These are phyloP conservation scores for Penicillium herquei DNA, from an alignment of 495 filamentous ascomycete genomes.

Conservation along the genomic window DNA sequence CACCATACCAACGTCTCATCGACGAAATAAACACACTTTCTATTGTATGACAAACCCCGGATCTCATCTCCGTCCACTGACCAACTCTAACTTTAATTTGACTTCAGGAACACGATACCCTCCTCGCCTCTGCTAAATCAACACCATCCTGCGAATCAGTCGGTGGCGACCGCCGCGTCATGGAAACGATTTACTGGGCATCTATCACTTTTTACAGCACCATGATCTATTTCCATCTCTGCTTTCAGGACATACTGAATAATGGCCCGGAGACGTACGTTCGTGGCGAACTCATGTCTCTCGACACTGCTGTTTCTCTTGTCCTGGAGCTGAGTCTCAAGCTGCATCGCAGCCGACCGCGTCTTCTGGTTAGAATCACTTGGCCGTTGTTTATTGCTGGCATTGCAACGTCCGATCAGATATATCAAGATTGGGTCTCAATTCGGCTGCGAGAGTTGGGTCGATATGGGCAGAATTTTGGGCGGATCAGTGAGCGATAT, in stretches of 20 bases:
- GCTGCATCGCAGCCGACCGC: constrained; percentile 29
- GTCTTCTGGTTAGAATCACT: constrained; percentile 27
- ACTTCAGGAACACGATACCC: constrained; percentile 28
- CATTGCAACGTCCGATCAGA: constrained; percentile 30
- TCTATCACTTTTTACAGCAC: constrained; percentile 31
- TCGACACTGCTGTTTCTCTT: constrained; percentile 21
- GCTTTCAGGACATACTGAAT: constrained; percentile 20
- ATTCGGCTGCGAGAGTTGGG: constrained; percentile 32
- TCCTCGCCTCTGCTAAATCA: constrained; percentile 21
- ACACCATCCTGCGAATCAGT: constrained; percentile 23
- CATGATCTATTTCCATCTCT: constrained; percentile 30
- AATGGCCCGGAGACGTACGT: constrained; percentile 1
- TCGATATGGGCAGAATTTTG: constrained; percentile 28
- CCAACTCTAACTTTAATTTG: background rate
- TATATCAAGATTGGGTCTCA: constrained; percentile 37
- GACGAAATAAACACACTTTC: constrained; percentile 23
- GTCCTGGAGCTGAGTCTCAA: constrained; percentile 29
- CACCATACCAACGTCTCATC: constrained; percentile 15
- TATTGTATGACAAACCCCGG: constrained; percentile 14
- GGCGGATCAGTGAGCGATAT: constrained; percentile 20
- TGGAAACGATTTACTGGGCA: constrained; percentile 35
- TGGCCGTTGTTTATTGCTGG: constrained; percentile 34
- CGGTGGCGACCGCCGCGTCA: constrained; percentile 21
- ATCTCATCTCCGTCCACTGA: background rate
- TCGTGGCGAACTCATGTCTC: constrained; percentile 13